Conservation (phyloP, 805 yeast species). For the Kuraishia piskuri region DNA sequence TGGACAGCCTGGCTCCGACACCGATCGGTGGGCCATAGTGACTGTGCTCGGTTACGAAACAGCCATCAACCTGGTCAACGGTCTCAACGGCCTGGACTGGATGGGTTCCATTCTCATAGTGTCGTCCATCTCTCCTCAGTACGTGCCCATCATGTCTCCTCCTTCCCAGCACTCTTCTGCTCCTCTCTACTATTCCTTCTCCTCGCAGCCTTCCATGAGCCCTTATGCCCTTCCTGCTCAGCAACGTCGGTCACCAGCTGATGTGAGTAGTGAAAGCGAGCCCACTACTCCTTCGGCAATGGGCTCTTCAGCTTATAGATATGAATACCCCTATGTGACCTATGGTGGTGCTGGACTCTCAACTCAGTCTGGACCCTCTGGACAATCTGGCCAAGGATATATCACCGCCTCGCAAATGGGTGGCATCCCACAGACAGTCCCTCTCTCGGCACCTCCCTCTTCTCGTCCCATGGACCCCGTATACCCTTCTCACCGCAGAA, state of each 20-base stretch:
- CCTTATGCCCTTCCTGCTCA: background rate
- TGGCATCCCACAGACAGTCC: background rate
- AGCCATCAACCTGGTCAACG: constrained; percentile 1
- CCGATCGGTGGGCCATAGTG: constrained; percentile 1
- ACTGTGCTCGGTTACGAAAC: constrained; percentile 5
- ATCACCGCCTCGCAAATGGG: background rate
- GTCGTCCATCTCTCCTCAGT: background rate
- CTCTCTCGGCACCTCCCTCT: background rate
- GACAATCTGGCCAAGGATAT: background rate
- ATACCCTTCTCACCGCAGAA: background rate
- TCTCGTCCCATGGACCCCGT: background rate
- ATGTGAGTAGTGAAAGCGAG: background rate
- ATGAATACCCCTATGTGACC: background rate
- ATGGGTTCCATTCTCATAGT: constrained; percentile 3
- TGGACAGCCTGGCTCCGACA: background rate
- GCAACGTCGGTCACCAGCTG: too few relatives aligned
- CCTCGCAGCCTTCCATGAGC: background rate
- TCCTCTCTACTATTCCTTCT: background rate
- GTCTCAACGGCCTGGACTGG: constrained; percentile 7
- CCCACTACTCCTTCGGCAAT: too few relatives aligned
- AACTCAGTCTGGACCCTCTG: background rate
- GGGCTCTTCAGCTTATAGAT: too few relatives aligned
- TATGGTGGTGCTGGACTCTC: too few relatives aligned
- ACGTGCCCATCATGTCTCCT: background rate
- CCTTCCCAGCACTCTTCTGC: background rate